These are phyloP conservation scores for Stephania yunnanensis DNA, from an alignment of 164 flowering plant genomes.

Conservation along the genomic window DNA sequence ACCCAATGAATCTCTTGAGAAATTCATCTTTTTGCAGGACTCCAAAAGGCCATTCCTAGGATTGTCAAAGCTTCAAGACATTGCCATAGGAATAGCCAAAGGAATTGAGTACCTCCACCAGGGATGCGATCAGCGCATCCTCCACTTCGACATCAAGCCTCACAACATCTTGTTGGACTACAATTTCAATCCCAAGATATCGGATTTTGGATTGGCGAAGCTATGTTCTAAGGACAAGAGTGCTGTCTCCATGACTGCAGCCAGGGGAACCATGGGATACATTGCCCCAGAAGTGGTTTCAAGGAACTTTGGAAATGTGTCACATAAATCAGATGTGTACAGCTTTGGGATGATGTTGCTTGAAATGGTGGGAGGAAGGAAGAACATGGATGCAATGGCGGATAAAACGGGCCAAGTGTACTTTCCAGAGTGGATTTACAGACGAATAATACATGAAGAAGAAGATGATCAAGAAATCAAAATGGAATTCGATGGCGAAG, in stretches of 20 bases:
- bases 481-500: neutral
- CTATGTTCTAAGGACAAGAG: neutral
- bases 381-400: neutral
- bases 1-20: constrained; percentile 3
- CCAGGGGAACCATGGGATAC: constrained; percentile 3
- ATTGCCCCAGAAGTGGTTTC: constrained; percentile 3
- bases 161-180: constrained; percentile 5
- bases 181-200: constrained; percentile 4
- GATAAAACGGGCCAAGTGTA: neutral
- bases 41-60: neutral
- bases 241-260: neutral
- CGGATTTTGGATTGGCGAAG: constrained; percentile 3
- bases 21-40: neutral
- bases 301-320: constrained; percentile 6
- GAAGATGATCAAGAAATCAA: neutral
- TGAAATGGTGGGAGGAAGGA: constrained; percentile 5
- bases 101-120: constrained; percentile 8
- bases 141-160: constrained; percentile 5
- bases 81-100: neutral
- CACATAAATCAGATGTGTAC: constrained; percentile 2
- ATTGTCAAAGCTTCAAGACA: constrained; percentile 4
- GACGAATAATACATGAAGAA: neutral
- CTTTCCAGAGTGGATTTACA: constrained; percentile 4
- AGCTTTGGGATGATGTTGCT: constrained; percentile 5
- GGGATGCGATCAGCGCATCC: constrained; percentile 6